phyloP scores from a whole-genome alignment of 345 rosid species.

The Euphorbia pulcherrima region DNA sequence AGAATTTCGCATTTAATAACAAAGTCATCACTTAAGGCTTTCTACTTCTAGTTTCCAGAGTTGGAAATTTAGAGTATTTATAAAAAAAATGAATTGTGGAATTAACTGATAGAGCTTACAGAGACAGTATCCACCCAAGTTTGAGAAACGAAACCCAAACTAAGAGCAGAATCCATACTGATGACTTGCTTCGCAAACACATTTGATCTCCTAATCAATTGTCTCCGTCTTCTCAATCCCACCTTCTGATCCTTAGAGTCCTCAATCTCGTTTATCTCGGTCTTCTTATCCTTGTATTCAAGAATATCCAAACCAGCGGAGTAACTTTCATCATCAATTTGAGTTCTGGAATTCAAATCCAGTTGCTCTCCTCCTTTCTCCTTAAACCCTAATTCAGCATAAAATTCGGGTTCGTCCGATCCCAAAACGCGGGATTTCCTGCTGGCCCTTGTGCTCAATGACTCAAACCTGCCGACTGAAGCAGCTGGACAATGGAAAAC shows the following conservation, averaged over 20 bases:
- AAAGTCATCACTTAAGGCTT: not conserved
- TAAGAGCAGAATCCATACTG: constrained; percentile 63
- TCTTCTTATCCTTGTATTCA: constrained; percentile 18
- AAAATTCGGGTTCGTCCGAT: constrained; percentile 10
- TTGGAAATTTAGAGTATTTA: not conserved
- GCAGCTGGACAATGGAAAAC: not conserved
- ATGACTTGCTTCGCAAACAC: constrained; percentile 84
- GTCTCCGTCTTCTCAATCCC: constrained; percentile 37
- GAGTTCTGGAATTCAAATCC: constrained; percentile 14
- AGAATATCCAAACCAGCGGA: constrained; percentile 19
- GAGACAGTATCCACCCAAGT: constrained; percentile 71
- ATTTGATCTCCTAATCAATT: constrained; percentile 53
- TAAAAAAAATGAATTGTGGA: not conserved
- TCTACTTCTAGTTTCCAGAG: not conserved
- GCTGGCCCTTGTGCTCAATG: constrained; percentile 2
- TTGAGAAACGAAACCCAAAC: constrained; percentile 77
- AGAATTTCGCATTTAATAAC: not conserved
- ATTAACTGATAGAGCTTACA: constrained; percentile 31
- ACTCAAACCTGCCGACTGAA: constrained; percentile 17
- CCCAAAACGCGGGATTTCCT: constrained; percentile 1
- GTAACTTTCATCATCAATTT: not conserved
- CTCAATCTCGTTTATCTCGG: constrained; percentile 14
- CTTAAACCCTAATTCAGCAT: constrained; percentile 34
- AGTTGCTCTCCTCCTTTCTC: constrained; percentile 24
- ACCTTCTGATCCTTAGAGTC: not conserved